Evolutionary conservation across 1,139 yeast genomes (phyloP).

Genomic region (Kodamaea anthophila): DNA sequence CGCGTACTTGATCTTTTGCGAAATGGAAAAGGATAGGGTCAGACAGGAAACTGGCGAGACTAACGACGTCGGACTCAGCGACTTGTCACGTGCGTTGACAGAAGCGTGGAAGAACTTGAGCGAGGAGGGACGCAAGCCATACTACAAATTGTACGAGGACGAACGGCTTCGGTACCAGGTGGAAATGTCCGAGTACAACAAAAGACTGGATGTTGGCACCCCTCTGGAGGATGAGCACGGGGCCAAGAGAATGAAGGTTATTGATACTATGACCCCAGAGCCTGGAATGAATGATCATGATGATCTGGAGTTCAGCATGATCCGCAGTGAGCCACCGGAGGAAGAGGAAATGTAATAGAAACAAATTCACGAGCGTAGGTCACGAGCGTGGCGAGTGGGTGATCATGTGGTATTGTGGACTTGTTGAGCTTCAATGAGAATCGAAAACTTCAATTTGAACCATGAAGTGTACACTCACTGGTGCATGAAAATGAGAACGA

Average conservation of each 20-base stretch:
- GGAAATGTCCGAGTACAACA: constrained; percentile 62
- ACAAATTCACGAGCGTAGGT: too few relatives aligned
- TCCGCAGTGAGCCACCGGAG: constrained; percentile 10
- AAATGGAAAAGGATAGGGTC: constrained; percentile 71
- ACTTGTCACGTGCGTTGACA: constrained; percentile 70
- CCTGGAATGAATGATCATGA: constrained; percentile 5
- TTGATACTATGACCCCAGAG: constrained; percentile 7
- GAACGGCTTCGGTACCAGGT: constrained; percentile 70
- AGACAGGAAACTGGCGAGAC: constrained; percentile 45
- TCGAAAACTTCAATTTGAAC: too few relatives aligned
- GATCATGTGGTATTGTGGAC: too few relatives aligned
- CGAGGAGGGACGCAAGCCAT: constrained; percentile 69
- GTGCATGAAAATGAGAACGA: too few relatives aligned
- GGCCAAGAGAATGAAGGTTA: constrained; percentile 11
- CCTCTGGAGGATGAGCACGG: constrained; percentile 8
- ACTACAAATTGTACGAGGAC: constrained; percentile 69
- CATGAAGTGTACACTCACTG: too few relatives aligned
- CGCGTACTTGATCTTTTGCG: constrained; percentile 84
- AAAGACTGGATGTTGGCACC: constrained; percentile 15
- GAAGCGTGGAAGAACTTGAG: constrained; percentile 80
- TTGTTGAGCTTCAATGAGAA: too few relatives aligned
- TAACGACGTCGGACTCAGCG: constrained; percentile 47
- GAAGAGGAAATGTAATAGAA: constrained; percentile 10
- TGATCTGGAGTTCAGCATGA: constrained; percentile 2
- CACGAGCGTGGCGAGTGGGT: too few relatives aligned